Evolutionary conservation across 805 yeast species (phyloP).

Genomic region (Kodamaea kaohsiungensis): DNA sequence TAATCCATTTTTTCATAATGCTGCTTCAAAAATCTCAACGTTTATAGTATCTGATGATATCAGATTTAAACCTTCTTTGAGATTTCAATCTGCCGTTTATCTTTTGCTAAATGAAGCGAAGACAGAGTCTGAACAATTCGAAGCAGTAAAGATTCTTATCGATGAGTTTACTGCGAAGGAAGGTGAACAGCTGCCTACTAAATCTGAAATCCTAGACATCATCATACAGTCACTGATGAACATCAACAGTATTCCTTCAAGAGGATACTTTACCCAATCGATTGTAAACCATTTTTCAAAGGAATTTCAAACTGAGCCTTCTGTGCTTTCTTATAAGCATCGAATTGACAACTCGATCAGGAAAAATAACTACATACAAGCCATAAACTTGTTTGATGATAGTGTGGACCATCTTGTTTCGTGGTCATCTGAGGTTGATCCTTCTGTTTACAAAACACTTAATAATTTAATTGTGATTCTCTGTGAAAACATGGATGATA

Average conservation of each 20-base stretch:
- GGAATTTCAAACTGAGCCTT: slow-evolving; percentile 13
- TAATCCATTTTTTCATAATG: background rate
- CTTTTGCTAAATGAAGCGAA: background rate
- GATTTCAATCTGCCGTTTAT: slow-evolving; percentile 21
- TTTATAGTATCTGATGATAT: slow-evolving; percentile 22
- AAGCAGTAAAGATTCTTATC: background rate
- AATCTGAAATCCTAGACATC: slow-evolving; percentile 9
- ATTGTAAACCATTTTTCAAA: slow-evolving; percentile 17
- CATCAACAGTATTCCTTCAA: slow-evolving; percentile 14
- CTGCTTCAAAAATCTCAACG: slow-evolving; percentile 11
- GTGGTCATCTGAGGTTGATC: slow-evolving; percentile 30
- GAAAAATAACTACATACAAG: slow-evolving; percentile 19
- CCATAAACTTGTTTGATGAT: slow-evolving; percentile 32
- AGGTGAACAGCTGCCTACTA: background rate
- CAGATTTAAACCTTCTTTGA: slow-evolving; percentile 21
- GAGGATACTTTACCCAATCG: slow-evolving; percentile 20
- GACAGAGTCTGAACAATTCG: slow-evolving; percentile 1
- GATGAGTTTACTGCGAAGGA: slow-evolving; percentile 6
- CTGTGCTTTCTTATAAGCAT: slow-evolving; percentile 26
- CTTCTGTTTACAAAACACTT: slow-evolving; percentile 43
- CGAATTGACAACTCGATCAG: slow-evolving; percentile 30
- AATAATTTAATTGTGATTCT: slow-evolving; percentile 43
- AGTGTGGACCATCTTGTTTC: slow-evolving; percentile 23
- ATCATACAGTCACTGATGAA: slow-evolving; percentile 20
- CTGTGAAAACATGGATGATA: slow-evolving; percentile 28